A percentile compares a stretch with the other conserved stretches of the same genome.
These are phyloP conservation scores for Lobosporangium transversale DNA, from an alignment of 192 early-diverging fungal genomes.

Conservation along the genomic window DNA sequence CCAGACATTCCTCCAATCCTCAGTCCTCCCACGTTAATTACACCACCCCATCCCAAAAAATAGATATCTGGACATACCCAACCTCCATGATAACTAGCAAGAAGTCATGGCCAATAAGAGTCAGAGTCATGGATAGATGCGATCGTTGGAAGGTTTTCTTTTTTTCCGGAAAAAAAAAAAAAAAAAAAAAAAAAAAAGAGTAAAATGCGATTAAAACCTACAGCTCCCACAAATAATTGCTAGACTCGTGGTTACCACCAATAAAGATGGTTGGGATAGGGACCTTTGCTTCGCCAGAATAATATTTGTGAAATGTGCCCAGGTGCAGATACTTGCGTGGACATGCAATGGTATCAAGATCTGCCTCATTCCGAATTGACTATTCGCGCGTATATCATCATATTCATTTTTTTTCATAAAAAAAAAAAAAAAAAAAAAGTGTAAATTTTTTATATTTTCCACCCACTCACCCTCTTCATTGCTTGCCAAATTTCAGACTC, in stretches of 20 bases:
- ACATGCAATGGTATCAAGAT: constrained; percentile 83
- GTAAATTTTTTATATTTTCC: too few relatives aligned
- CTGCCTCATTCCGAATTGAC: constrained; percentile 83
- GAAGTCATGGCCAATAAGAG: neutral
- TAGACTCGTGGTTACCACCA: constrained; percentile 98
- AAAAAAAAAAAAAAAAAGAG: neutral
- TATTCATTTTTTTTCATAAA: neutral
- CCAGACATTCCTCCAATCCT: constrained; percentile 95
- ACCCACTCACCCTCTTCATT: neutral
- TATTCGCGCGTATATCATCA: neutral
- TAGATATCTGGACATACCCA: constrained; percentile 96
- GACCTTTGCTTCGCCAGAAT: constrained; percentile 80
- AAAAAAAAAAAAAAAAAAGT: neutral
- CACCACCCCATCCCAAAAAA: constrained; percentile 87
- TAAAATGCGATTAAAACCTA: constrained; percentile 60
- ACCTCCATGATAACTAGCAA: constrained; percentile 86
- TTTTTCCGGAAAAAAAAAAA: neutral
- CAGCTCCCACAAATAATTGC: constrained; percentile 94
- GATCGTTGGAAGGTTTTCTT: too few relatives aligned
- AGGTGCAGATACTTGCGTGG: constrained; percentile 87
- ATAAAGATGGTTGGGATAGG: constrained; percentile 94
- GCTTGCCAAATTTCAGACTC: neutral
- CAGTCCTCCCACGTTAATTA: constrained; percentile 87
- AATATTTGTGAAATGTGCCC: constrained; percentile 94
- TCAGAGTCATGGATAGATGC: too few relatives aligned